Evolutionary conservation across 768 basidiomycete genomes (phyloP).

Genomic region (Agaricus blazei): DNA sequence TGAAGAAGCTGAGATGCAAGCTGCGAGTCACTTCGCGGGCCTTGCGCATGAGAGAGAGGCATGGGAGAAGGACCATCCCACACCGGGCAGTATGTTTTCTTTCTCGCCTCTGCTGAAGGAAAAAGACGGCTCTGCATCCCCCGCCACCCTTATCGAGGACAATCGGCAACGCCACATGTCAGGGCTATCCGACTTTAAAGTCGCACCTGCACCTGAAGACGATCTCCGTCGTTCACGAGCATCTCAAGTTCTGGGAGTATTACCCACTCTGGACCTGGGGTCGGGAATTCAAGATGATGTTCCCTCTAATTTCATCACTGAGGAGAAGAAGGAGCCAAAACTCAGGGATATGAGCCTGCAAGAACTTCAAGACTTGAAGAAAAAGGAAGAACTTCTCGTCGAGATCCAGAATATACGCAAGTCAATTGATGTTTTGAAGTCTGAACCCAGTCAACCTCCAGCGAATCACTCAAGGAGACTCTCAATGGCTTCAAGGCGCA

Average conservation of each 20-base stretch:
- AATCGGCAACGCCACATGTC: conserved; percentile 48
- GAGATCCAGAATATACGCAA: conserved; percentile 78
- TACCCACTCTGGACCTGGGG: conserved; percentile 75
- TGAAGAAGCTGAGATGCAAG: conserved; percentile 69
- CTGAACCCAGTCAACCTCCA: conserved; percentile 61
- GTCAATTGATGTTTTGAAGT: conserved; percentile 72
- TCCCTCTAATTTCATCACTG: conserved; percentile 62
- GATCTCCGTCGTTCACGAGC: conserved; percentile 48
- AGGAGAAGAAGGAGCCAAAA: conserved; percentile 16
- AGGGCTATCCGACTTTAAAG: conserved; percentile 70
- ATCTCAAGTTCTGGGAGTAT: conserved; percentile 46
- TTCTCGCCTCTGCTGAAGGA: conserved; percentile 65
- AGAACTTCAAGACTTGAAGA: conserved; percentile 55
- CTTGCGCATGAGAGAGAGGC: conserved; percentile 67
- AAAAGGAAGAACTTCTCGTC: conserved; percentile 64
- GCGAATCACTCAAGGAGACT: conserved; percentile 49
- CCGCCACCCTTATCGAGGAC: conserved; percentile 41
- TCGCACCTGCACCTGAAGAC: conserved; percentile 56
- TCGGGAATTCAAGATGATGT: conserved; percentile 70
- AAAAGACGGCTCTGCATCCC: conserved; percentile 41
- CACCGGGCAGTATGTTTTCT: conserved; percentile 55
- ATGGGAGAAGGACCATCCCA: conserved; percentile 87
- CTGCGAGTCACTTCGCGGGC: conserved; percentile 62
- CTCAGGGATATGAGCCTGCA: conserved; percentile 23
- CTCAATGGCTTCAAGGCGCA: conserved; percentile 63